These are phyloP conservation scores for Grifola frondosa DNA, from an alignment of 1,284 basidiomycete genomes.

Conservation along the genomic window DNA sequence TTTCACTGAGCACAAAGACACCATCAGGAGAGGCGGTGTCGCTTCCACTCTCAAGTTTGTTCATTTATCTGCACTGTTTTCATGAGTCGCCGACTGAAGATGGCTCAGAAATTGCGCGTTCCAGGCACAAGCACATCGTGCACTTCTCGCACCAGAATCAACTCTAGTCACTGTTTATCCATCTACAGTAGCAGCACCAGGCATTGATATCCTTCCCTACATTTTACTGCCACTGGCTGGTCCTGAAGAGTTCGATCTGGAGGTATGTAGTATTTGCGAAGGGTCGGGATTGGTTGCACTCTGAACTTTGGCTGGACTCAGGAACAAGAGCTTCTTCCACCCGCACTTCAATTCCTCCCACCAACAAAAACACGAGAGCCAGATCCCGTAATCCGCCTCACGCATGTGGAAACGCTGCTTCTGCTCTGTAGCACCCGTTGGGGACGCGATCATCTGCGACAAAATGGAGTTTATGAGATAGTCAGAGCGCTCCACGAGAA, in stretches of 20 bases:
- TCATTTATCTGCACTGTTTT: background rate
- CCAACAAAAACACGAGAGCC: slow-evolving; percentile 82
- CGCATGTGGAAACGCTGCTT: slow-evolving; percentile 87
- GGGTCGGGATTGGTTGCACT: background rate
- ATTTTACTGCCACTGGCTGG: slow-evolving; percentile 91
- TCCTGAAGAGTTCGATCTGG: slow-evolving; percentile 90
- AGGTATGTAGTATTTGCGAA: slow-evolving; percentile 45
- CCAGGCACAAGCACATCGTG: slow-evolving; percentile 62
- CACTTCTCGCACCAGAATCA: slow-evolving; percentile 65
- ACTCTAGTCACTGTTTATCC: slow-evolving; percentile 50
- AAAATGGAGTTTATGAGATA: slow-evolving; percentile 86
- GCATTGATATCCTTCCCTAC: slow-evolving; percentile 80
- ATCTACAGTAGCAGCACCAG: slow-evolving; percentile 62
- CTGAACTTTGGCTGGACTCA: slow-evolving; percentile 31
- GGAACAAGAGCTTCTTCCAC: slow-evolving; percentile 88
- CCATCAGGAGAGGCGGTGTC: slow-evolving; percentile 84
- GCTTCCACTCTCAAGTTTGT: slow-evolving; percentile 82
- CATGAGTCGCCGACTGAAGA: background rate
- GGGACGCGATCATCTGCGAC: slow-evolving; percentile 81
- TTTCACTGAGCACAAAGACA: slow-evolving; percentile 88
- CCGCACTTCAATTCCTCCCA: slow-evolving; percentile 86
- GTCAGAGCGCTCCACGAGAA: slow-evolving; percentile 78
- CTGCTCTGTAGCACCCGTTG: slow-evolving; percentile 87
- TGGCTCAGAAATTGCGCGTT: slow-evolving; percentile 77
- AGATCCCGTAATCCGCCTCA: slow-evolving; percentile 79